Conservation (phyloP, 495 filamentous ascomycete genomes). For the Penicillium paxilli region DNA sequence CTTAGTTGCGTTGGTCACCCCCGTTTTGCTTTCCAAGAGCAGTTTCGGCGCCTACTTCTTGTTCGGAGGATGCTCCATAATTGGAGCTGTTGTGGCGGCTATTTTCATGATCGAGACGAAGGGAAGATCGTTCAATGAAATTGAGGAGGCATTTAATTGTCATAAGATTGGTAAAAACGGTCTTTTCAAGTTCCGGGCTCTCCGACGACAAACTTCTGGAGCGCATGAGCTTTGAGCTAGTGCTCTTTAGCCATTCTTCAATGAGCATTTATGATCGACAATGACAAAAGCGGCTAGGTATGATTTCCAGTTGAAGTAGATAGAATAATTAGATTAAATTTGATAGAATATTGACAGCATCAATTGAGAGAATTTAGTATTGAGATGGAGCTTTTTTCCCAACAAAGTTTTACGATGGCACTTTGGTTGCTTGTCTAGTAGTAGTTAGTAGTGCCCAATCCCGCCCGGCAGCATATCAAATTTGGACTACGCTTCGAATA, state of each 20-base stretch:
- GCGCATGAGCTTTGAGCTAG: background rate
- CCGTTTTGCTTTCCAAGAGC: constrained; percentile 57
- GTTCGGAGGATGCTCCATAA: constrained; percentile 51
- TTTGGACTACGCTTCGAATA: too few relatives aligned
- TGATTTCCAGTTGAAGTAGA: too few relatives aligned
- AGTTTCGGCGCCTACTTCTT: constrained; percentile 62
- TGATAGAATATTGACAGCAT: too few relatives aligned
- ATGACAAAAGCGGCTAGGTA: too few relatives aligned
- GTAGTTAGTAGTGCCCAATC: too few relatives aligned
- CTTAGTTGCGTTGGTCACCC: constrained; percentile 64
- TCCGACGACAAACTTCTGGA: background rate
- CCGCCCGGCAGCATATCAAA: too few relatives aligned
- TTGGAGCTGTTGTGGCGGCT: constrained; percentile 50
- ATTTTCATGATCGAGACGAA: constrained; percentile 63
- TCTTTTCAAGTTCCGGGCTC: background rate
- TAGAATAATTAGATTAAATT: too few relatives aligned
- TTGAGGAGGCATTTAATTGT: constrained; percentile 53
- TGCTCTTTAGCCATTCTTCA: background rate
- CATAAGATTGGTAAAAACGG: background rate
- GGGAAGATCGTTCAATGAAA: constrained; percentile 55
- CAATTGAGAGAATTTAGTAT: too few relatives aligned
- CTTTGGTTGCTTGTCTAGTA: too few relatives aligned
- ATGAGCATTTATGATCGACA: background rate
- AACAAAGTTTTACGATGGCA: too few relatives aligned
- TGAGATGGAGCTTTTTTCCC: too few relatives aligned